A percentile compares a stretch with the other conserved stretches of the same genome.
phyloP scores from a whole-genome alignment of 441 rosid genomes.

The Erodium trifolium region DNA sequence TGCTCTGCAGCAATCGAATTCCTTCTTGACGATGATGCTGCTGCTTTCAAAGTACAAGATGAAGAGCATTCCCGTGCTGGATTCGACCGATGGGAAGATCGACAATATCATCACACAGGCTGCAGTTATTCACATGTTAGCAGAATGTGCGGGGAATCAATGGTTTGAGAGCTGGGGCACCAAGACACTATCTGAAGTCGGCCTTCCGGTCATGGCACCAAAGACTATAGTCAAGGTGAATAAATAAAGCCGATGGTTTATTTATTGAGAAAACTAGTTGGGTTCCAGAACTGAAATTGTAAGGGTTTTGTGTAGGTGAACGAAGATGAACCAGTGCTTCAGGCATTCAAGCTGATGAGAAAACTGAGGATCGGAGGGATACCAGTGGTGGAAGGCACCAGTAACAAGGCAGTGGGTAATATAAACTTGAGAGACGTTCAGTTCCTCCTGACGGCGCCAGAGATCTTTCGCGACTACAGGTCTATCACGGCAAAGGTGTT shows the following conservation, averaged over 20 bases:
- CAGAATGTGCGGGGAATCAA: conserved; percentile 79
- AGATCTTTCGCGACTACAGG: conserved; percentile 25
- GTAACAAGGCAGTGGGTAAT: conserved; percentile 64
- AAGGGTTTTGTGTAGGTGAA: conserved; percentile 41
- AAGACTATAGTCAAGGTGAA: conserved; percentile 50
- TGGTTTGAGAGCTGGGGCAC: conserved; percentile 97
- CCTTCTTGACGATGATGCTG: conserved; percentile 85
- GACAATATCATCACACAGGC: conserved; percentile 83
- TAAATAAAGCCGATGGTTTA: not conserved
- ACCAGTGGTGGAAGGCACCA: conserved; percentile 57
- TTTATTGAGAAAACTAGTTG: too few relatives aligned
- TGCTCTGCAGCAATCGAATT: conserved; percentile 77
- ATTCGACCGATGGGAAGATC: conserved; percentile 54
- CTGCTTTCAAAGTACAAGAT: conserved; percentile 93
- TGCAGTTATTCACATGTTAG: conserved; percentile 91
- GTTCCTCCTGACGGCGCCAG: conserved; percentile 75
- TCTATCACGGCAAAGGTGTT: conserved; percentile 84
- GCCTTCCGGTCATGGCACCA: conserved; percentile 62
- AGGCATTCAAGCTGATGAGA: conserved; percentile 91
- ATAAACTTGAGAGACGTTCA: conserved; percentile 86
- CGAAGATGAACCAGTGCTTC: conserved; percentile 90
- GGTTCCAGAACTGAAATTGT: too few relatives aligned
- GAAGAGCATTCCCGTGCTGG: conserved; percentile 93
- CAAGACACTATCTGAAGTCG: conserved; percentile 72
- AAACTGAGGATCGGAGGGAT: conserved; percentile 70